Conservation (phyloP, 768 basidiomycete genomes). For the Tylopilus intermedius region DNA sequence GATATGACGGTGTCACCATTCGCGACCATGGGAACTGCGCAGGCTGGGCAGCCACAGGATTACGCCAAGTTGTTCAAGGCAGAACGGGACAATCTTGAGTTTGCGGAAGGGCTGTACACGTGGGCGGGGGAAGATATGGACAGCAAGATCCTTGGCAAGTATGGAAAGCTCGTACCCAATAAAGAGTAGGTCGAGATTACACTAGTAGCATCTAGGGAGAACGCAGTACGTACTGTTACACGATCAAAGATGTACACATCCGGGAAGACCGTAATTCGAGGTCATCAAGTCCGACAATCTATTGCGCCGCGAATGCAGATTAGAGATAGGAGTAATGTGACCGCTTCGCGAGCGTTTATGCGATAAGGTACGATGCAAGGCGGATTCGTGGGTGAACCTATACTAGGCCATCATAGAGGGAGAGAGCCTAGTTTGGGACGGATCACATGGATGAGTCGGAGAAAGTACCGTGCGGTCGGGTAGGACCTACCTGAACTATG, state of each 20-base stretch:
- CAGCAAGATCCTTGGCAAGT: conserved; percentile 68
- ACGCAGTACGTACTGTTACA: conserved; percentile 22
- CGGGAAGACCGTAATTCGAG: conserved; percentile 15
- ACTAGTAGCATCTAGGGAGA: conserved; percentile 9
- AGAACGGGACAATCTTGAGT: conserved; percentile 89
- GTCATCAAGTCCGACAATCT: conserved; percentile 14
- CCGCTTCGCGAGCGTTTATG: conserved; percentile 19
- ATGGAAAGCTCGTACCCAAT: conserved; percentile 51
- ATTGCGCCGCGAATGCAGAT: conserved; percentile 14
- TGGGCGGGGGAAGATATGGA: conserved; percentile 86
- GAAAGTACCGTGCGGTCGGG: conserved; percentile 7
- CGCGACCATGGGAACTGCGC: conserved; percentile 43
- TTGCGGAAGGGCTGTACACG: conserved; percentile 78
- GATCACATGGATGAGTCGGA: conserved; percentile 18
- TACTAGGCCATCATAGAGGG: conserved; percentile 91
- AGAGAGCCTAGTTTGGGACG: conserved; percentile 62
- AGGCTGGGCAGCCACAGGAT: conserved; percentile 67
- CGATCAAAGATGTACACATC: conserved; percentile 22
- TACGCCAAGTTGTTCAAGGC: conserved; percentile 85
- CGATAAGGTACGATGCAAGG: conserved; percentile 19
- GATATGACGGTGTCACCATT: conserved; percentile 72
- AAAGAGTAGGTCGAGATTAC: conserved; percentile 22
- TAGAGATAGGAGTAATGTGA: conserved; percentile 24
- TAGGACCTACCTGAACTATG: conserved; percentile 79
- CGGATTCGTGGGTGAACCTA: conserved; percentile 35